Conservation (phyloP, 2,329 filamentous ascomycete genomes). For the Fusarium coicis region DNA sequence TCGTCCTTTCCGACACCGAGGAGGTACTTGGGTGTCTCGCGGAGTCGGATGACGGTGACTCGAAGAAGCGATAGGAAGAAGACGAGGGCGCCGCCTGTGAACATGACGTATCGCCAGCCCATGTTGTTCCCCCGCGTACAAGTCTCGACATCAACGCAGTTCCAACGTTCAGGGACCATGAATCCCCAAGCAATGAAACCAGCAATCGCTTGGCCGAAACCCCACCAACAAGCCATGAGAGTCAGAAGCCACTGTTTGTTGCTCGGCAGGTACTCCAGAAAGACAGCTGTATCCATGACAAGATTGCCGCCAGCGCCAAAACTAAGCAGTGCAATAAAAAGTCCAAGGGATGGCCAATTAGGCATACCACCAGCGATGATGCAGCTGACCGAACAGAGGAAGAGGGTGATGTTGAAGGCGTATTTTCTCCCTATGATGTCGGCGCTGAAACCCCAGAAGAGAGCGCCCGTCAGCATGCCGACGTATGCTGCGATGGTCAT, state of each 20-base stretch:
- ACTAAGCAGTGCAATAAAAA: neutral
- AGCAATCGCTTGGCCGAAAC: slow-evolving; percentile 5
- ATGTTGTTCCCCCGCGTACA: slow-evolving; percentile 1
- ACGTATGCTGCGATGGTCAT: slow-evolving; percentile 10
- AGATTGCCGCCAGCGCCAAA: slow-evolving; percentile 20
- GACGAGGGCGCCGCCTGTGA: slow-evolving; percentile 16
- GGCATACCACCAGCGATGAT: slow-evolving; percentile 6
- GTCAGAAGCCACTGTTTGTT: slow-evolving; percentile 25
- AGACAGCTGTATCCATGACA: slow-evolving; percentile 19
- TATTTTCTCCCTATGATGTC: slow-evolving; percentile 19
- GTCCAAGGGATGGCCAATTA: neutral
- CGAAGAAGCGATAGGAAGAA: slow-evolving; percentile 15
- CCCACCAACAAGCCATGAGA: slow-evolving; percentile 23
- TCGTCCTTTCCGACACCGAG: neutral
- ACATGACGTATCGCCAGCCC: slow-evolving; percentile 25
- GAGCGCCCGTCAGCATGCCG: slow-evolving; percentile 7
- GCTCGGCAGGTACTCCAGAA: slow-evolving; percentile 6
- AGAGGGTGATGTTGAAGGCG: slow-evolving; percentile 21
- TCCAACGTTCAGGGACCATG: slow-evolving; percentile 1
- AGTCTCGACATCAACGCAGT: neutral
- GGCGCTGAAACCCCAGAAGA: slow-evolving; percentile 27
- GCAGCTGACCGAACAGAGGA: neutral
- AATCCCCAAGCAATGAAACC: slow-evolving; percentile 22
- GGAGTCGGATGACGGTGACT: neutral
- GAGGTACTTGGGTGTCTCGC: slow-evolving; percentile 18